phyloP scores from a whole-genome alignment of 768 basidiomycete species.

The Suillus brevipes region DNA sequence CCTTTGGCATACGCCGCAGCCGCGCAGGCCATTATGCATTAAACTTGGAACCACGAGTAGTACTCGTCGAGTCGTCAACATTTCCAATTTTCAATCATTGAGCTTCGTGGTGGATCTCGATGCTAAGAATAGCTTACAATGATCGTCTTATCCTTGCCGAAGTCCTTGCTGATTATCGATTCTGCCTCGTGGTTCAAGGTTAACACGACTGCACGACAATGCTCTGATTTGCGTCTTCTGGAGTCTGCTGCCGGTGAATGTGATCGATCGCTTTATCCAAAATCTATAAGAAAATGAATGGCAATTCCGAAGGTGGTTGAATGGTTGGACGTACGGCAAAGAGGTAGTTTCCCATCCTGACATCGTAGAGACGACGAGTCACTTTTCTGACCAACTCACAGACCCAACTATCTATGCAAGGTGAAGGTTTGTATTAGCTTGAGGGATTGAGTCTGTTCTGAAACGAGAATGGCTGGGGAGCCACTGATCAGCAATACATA shows the following conservation, averaged over 20 bases:
- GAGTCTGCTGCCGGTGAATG: not conserved
- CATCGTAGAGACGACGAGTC: not conserved
- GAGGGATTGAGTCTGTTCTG: not conserved
- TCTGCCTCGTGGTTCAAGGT: not conserved
- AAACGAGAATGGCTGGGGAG: not conserved
- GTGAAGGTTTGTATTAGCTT: not conserved
- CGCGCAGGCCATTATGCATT: not conserved
- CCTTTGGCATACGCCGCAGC: not conserved
- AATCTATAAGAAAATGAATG: not conserved
- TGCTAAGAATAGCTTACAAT: not conserved
- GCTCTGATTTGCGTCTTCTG: not conserved
- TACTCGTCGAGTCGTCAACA: not conserved
- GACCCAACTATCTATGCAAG: not conserved
- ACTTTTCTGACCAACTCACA: not conserved
- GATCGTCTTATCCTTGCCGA: not conserved
- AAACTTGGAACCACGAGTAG: too few relatives aligned
- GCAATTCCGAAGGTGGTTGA: too few relatives aligned
- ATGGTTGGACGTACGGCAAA: not conserved
- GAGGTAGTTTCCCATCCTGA: not conserved
- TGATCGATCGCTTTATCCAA: not conserved
- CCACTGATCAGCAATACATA: not conserved
- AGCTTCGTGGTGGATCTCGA: not conserved
- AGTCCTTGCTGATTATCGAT: not conserved
- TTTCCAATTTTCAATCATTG: not conserved
- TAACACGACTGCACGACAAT: not conserved